A percentile compares a stretch with the other conserved stretches of the same genome.
Conservation (phyloP, 2,329 filamentous ascomycete species). For the Cordyceps tenuipes region DNA sequence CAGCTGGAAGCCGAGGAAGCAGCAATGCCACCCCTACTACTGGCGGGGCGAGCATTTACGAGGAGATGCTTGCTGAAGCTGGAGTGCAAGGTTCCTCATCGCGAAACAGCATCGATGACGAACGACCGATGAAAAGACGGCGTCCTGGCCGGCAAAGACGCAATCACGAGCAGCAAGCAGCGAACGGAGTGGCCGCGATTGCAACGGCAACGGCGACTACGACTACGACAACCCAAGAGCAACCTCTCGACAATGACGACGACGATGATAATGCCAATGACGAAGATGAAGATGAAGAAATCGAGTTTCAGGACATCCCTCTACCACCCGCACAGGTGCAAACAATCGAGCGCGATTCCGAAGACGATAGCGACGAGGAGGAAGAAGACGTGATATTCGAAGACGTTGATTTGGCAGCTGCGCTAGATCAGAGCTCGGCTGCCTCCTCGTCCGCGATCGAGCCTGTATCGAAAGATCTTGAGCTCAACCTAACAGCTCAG, state of each 20-base stretch:
- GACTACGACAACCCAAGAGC: conserved; percentile 4
- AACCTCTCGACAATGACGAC: conserved; percentile 29
- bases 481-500: conserved; percentile 45
- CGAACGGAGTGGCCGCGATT: not conserved
- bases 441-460: conserved; percentile 16
- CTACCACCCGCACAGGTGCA: conserved; percentile 41
- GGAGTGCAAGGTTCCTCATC: conserved; percentile 25
- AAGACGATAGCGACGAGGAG: conserved; percentile 35
- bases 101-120: conserved; percentile 20
- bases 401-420: conserved; percentile 36
- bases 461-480: conserved; percentile 29
- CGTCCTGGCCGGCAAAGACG: conserved; percentile 17
- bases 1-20: conserved; percentile 14
- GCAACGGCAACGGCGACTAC: not conserved
- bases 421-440: conserved; percentile 16
- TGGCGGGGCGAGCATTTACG: conserved; percentile 34
- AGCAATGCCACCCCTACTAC: conserved; percentile 1
- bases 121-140: conserved; percentile 34
- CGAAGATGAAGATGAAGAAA: conserved; percentile 27
- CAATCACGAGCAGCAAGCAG: not conserved
- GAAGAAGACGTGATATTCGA: conserved; percentile 34
- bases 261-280: conserved; percentile 20
- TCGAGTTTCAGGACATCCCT: conserved; percentile 43
- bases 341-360: conserved; percentile 41
- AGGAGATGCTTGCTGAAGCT: conserved; percentile 42